phyloP scores from a whole-genome alignment of 768 basidiomycete species.

The Lentinula raphanica region DNA sequence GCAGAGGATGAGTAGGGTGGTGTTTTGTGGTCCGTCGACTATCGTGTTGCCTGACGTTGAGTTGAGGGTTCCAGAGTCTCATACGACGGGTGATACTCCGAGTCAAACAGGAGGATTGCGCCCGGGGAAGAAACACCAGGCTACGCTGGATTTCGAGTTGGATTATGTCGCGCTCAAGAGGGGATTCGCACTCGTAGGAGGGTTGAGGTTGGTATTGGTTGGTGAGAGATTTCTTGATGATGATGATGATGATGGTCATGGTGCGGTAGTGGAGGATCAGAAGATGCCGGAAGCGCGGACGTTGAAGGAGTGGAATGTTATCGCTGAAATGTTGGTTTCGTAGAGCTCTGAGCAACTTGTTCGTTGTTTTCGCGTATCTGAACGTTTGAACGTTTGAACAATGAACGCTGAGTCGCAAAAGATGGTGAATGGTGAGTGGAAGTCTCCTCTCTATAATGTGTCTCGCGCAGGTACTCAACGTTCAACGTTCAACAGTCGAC shows the following conservation, averaged over 20 bases:
- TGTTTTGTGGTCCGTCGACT: conserved; percentile 48
- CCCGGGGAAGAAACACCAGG: conserved; percentile 25
- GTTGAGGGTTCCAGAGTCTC: conserved; percentile 16
- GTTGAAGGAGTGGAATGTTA: conserved; percentile 36
- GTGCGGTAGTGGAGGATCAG: conserved; percentile 34
- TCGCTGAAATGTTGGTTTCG: conserved; percentile 73
- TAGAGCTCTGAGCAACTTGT: no score
- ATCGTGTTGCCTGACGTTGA: conserved; percentile 40
- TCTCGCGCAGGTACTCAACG: no score
- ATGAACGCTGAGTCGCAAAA: no score
- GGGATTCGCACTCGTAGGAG: conserved; percentile 65
- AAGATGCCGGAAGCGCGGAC: conserved; percentile 18
- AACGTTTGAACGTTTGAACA: no score
- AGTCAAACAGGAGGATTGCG: not conserved
- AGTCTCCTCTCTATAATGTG: no score
- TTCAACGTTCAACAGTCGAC: no score
- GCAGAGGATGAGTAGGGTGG: conserved; percentile 26
- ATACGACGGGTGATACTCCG: no score
- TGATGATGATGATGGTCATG: conserved; percentile 17
- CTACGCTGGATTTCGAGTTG: conserved; percentile 56
- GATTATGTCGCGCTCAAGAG: conserved; percentile 51
- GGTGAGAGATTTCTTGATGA: conserved; percentile 46
- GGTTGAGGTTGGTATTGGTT: conserved; percentile 63
- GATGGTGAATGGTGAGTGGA: no score
- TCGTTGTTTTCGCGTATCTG: no score